Conservation (phyloP, 805 yeast species). For the Alloascoidea hylecoeti region DNA sequence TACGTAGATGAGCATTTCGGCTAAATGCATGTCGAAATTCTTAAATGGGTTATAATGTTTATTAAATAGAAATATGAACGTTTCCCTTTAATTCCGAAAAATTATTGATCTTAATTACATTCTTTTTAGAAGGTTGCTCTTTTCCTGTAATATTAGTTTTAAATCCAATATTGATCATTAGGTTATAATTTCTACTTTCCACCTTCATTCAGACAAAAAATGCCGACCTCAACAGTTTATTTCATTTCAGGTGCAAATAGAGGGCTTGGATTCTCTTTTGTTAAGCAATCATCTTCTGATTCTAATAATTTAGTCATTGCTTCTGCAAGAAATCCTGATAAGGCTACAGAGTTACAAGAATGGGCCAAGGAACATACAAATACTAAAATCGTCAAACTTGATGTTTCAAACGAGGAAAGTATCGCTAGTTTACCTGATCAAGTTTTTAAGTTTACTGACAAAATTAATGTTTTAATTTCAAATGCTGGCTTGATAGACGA, state of each 20-base stretch:
- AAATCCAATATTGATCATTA: too few relatives aligned
- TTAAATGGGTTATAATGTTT: too few relatives aligned
- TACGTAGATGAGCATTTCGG: too few relatives aligned
- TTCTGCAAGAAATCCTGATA: conserved; percentile 7
- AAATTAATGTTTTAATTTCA: conserved; percentile 14
- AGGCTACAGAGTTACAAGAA: conserved; percentile 6
- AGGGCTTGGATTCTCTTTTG: conserved; percentile 21
- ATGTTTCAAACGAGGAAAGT: conserved; percentile 9
- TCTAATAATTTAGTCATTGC: conserved; percentile 13
- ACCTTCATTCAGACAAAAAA: too few relatives aligned
- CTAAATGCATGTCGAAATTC: too few relatives aligned
- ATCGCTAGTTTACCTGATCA: conserved; percentile 8
- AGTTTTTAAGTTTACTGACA: conserved; percentile 8
- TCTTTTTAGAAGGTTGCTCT: too few relatives aligned
- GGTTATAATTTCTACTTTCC: too few relatives aligned
- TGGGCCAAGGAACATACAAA: conserved; percentile 8
- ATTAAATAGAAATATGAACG: too few relatives aligned
- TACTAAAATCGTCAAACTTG: conserved; percentile 12
- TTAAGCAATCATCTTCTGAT: conserved; percentile 12
- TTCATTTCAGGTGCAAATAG: conserved; percentile 22
- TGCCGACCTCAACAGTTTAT: conserved; percentile 15
- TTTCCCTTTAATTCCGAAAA: too few relatives aligned
- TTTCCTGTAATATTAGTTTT: too few relatives aligned
- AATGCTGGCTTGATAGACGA: conserved; percentile 15
- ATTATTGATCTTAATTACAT: too few relatives aligned